phyloP scores from a whole-genome alignment of 768 basidiomycete species.

The Jaapia argillacea region DNA sequence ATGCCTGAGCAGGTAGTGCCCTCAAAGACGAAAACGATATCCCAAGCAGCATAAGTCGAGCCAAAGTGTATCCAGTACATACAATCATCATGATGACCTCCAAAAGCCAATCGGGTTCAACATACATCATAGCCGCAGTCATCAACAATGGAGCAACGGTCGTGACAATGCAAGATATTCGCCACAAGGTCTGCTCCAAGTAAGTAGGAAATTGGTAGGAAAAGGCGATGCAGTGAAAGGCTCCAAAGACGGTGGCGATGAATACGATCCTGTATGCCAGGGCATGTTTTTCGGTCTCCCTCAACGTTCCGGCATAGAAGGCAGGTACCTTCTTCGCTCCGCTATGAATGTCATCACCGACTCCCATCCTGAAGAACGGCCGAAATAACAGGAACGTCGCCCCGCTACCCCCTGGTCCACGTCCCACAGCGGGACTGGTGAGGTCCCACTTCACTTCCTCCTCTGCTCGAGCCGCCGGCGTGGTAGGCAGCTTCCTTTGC shows the following conservation, averaged over 20 bases:
- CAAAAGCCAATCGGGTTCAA: too few species aligned
- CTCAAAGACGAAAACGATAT: not conserved
- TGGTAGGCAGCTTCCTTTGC: too few species aligned
- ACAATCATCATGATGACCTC: too few species aligned
- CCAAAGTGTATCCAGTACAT: not conserved
- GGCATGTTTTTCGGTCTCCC: not conserved
- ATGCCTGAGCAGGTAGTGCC: not conserved
- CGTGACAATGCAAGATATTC: not conserved
- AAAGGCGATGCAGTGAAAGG: not conserved
- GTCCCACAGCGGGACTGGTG: too few species aligned
- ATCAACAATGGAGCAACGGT: not conserved
- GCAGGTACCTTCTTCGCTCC: too few species aligned
- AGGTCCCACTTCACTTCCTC: too few species aligned
- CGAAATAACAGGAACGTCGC: too few species aligned
- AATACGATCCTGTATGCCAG: not conserved
- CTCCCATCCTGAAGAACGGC: too few species aligned
- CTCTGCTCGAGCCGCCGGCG: too few species aligned
- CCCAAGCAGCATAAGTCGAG: conserved; percentile 1
- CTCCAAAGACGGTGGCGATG: not conserved
- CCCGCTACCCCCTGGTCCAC: too few species aligned
- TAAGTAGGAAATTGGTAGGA: not conserved
- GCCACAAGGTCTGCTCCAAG: not conserved
- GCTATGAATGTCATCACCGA: too few species aligned
- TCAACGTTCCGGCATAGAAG: not conserved
- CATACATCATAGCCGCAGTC: too few species aligned